Evolutionary conservation across 495 filamentous ascomycete genomes (phyloP), one percentile per base, ranked within the genome.

Genomic region (Opeltia flavorubescens): DNA sequence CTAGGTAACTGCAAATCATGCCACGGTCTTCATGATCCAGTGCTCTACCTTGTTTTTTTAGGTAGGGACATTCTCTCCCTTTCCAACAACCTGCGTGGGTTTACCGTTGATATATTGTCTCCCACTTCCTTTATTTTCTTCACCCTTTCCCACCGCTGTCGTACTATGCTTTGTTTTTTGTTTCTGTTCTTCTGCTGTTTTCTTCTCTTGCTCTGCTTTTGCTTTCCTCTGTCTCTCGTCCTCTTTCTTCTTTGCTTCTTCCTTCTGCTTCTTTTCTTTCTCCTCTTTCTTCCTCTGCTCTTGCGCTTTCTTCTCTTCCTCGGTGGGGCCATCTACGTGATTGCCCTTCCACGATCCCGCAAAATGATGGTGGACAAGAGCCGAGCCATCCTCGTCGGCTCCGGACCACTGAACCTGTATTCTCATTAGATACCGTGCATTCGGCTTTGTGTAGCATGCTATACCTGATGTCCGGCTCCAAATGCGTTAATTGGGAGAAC

Each of bases 401-500:
- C 52, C 48, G 8, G 55, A 55, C 15, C 58, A 60, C 43, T 44
- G 46, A 26, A 47, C 43, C n/a, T n/a, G n/a, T n/a, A n/a, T n/a
- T n/a, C n/a, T n/a, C n/a, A n/a, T n/a, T n/a, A n/a, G n/a, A 50
- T 39, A 5, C 46, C 52, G 49, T 51, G 44, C 49, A 51, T 25
- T 47, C 12, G 12, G 48, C 44, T 20, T 35, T 50, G 34, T 57
- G 47, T 27, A 13, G 29, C 8, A 5, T 18, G 33, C 21, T 46
- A 35, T n/a, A n/a, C n/a, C 5, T 20, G 18, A 20, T 65, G 62
- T 24, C 47, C 28, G 1, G 62, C 57, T 7, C 64, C 66, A 51
- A 68, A 70, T 11, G 65, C 55, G 18, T 58, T 60, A n/a, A 59
- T 59, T 1, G 65, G 66, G 49, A 68, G 52, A 24, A 68, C 60